phyloP scores from a whole-genome alignment of 2,329 filamentous ascomycete genomes.

The Colletotrichum chlorophyti region DNA sequence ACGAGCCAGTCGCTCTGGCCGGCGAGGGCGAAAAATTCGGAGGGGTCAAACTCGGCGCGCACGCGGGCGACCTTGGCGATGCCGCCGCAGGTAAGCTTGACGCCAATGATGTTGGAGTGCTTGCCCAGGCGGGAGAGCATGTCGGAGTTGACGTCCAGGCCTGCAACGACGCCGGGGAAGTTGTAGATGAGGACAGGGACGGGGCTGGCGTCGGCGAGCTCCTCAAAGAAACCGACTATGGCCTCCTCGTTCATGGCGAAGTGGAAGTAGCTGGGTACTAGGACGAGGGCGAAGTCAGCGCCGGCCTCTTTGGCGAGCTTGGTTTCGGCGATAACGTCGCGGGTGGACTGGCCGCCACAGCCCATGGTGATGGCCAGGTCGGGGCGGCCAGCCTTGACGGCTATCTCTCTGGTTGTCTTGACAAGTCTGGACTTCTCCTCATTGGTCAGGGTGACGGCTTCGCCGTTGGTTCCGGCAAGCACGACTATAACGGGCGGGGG shows the following conservation, averaged over 20 bases:
- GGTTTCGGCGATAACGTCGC: slow-evolving; percentile 70
- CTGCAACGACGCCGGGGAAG: slow-evolving; percentile 71
- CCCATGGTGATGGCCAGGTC: slow-evolving; percentile 71
- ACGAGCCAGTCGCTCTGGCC: slow-evolving; percentile 78
- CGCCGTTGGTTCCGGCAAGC: slow-evolving; percentile 76
- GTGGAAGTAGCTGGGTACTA: slow-evolving; percentile 77
- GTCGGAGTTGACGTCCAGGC: slow-evolving; percentile 72
- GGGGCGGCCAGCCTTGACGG: slow-evolving; percentile 60
- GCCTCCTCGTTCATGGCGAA: slow-evolving; percentile 65
- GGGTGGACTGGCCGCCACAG: slow-evolving; percentile 69
- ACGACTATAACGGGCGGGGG: slow-evolving; percentile 51
- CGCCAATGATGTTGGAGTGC: slow-evolving; percentile 71
- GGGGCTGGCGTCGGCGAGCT: slow-evolving; percentile 64
- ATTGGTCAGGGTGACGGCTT: slow-evolving; percentile 72
- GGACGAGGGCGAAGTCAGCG: slow-evolving; percentile 71
- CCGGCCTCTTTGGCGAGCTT: slow-evolving; percentile 66
- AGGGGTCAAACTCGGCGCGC: slow-evolving; percentile 52
- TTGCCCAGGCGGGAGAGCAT: slow-evolving; percentile 63
- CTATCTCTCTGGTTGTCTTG: slow-evolving; percentile 64
- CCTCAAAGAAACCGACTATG: slow-evolving; percentile 68
- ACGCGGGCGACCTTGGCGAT: slow-evolving; percentile 76
- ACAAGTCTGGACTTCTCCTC: slow-evolving; percentile 70
- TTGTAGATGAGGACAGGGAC: slow-evolving; percentile 76
- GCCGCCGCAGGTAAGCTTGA: slow-evolving; percentile 77
- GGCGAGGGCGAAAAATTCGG: slow-evolving; percentile 71